These are phyloP conservation scores for Ceratonia siliqua DNA, from an alignment of 306 rosid genomes.

Conservation along the genomic window DNA sequence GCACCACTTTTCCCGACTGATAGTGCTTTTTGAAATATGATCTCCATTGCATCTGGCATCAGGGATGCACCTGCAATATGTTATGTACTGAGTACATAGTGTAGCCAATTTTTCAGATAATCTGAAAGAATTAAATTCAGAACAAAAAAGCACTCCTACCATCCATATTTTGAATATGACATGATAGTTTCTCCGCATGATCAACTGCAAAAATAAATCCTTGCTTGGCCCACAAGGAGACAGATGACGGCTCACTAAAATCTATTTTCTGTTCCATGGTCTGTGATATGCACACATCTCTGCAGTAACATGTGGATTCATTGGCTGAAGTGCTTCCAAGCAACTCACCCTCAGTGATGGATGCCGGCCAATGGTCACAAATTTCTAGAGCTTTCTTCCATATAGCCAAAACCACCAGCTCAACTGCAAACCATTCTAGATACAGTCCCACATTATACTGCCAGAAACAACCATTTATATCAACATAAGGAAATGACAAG, in stretches of 20 bases:
- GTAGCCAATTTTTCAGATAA: background rate
- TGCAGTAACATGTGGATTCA: slow-evolving; percentile 31
- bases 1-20: slow-evolving; percentile 64
- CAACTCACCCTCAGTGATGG: slow-evolving; percentile 35
- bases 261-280: slow-evolving; percentile 47
- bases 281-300: slow-evolving; percentile 36
- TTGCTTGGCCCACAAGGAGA: slow-evolving; percentile 68
- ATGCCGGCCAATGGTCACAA: slow-evolving; percentile 59
- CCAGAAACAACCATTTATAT: slow-evolving; percentile 36
- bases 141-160: slow-evolving; percentile 50
- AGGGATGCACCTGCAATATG: slow-evolving; percentile 30
- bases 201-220: slow-evolving; percentile 67
- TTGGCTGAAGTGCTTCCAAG: slow-evolving; percentile 48
- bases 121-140: slow-evolving; percentile 21
- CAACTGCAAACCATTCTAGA: slow-evolving; percentile 80
- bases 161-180: slow-evolving; percentile 59
- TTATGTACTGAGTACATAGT: background rate
- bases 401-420: slow-evolving; percentile 86
- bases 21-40: slow-evolving; percentile 25
- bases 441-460: slow-evolving; percentile 59
- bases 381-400: slow-evolving; percentile 74
- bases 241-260: slow-evolving; percentile 58
- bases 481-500: background rate
- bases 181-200: slow-evolving; percentile 69
- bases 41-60: slow-evolving; percentile 95